Evolutionary conservation across 768 basidiomycete genomes (phyloP), one percentile per base, ranked within the genome.

Genomic region (Sarcomyxa edulis): DNA sequence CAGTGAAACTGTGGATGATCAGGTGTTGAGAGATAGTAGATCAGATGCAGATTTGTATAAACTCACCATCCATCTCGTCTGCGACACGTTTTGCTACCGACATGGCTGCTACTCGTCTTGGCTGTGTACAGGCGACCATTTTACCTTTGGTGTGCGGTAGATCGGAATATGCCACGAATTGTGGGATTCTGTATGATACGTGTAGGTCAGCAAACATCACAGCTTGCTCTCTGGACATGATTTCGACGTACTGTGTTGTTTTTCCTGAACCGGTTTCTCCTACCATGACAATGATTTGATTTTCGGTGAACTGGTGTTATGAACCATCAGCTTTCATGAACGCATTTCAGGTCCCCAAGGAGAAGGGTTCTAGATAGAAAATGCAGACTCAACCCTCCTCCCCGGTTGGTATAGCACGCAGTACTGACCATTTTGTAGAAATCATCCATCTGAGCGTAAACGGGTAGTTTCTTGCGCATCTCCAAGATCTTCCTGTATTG

Each of bases 51-150:
- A n/a, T 8, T 21, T 7, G 14, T 45, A 40, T 23, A 20, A 12
- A 64, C 88, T 51, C 49, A 91, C 91, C 90, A 58, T 98, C 95
- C 92, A 98, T 94, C 62, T 98, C 95, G 54, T 98, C 95, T 4
- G 95, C 93, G 2, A 99, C 95, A 64, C 95, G 93, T 59, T 95
- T 94, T 15, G 95, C 95, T 2, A 97, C 95, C 11, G 88, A 91
- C 91, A 96, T 97, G 7, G 95, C 93, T 8, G 95, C 93, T 3
- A 99, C 92, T 66, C 95, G 76, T 50, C 95, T 73, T 1, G 95
- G 95, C 55, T 99, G 95, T 2, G 95, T 99, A 53, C 95, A 99
- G 1, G 95, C 95, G 3, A 99, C 83, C 50, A 97, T 64, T 59
- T 92, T 96, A 25, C 89, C 83, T 58, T 77, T 85, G 5, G 81